Base-by-base conservation (phyloP, 2,329 filamentous ascomycete species). In the Atkinsonella texensis region DNA sequence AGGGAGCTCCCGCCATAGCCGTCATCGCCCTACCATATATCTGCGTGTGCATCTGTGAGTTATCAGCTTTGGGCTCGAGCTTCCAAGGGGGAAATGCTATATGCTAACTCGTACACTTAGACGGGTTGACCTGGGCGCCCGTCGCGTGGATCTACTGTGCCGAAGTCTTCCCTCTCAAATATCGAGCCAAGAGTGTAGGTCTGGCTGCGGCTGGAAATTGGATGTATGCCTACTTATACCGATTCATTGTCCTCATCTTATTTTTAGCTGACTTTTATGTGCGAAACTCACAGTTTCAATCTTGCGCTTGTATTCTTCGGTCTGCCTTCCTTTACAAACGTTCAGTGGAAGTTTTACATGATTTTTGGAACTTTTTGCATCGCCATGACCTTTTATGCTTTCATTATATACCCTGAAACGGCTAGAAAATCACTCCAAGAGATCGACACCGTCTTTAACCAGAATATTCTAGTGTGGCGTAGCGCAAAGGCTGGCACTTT, bases 401-500 rank as follows among this genome's bases (percentile, higher is more conserved):
- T 74, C 59, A 76, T 79, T 56, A 60, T 72, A 45, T 79, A 78
- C 63, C 76, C 76, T 0, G 75, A 79, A 60, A 80, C 75, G 0
- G 68, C 69, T 35, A 71, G 73, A n/a, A 31, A 45, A 18, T 45
- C 43, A 31, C 43, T 45, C 28, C 7, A 45, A 31, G 43, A 45
- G 20, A 45, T 45, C 28, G 43, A 45, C 20, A 11, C 11, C 6
- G 9, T 45, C 8, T 45, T 45, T 28, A 18, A 45, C 20, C 17
- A 45, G 43, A 31, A 45, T n/a, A 45, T 45, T 10, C 43, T 18
- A 31, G 43, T 18, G 12, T 45, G 43, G 43, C 43, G 43, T 18
- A 45, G 43, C 23, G 13, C 20, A 10, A 45, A 45, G 18, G 43
- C 43, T 20, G 43, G 43, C 12, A 45, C 43, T 4, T 45, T 45